Evolutionary conservation across 441 rosid species (phyloP), one percentile per base, ranked within the genome.

Genomic region (Pelargonium australe): DNA sequence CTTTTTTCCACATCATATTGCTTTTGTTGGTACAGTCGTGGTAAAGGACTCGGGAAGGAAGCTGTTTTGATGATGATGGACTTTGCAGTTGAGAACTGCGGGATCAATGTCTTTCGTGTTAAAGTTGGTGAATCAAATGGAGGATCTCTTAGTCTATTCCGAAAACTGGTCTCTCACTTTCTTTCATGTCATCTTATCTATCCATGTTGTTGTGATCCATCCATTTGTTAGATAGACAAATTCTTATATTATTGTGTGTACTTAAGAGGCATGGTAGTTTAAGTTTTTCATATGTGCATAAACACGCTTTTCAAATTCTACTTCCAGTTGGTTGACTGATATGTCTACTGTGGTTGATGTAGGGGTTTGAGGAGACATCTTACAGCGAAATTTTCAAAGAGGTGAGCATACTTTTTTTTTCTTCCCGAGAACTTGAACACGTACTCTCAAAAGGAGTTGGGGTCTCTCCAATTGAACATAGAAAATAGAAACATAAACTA

Each of bases 1-100:
- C 70, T 43, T 71, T 14, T 51, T 14, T 51, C 58, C 58, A 4
- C 16, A 60, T 65, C 66, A 62, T 76, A 68, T 76, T 70, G 19
- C 58, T 68, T 64, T 77, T 81, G 88, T 80, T 86, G 85, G 89
- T 81, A 72, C 82, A 89, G 99, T 82, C 96, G 88, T 70, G 92
- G 94, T 72, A 91, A 90, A 83, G 96, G 97, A 73, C 78, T 94
- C 47, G 94, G 94, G 69, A 88, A 91, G 83, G 99, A 85, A 81
- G 74, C 96, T 51, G 91, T 89, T 37, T 68, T 87, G 82, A 80
- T 84, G 83, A 94, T 91, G 97, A 91, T 91, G 96, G 88, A 84
- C 77, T 87, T 87, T 77, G 86, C 94, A 37, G 73, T 87, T 57
- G 79, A 86, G 72, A 81, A 70, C 73, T 85, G 85, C 64, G 89